These are phyloP conservation scores for Pachysandra terminalis DNA, from an alignment of 164 flowering plant species.

Conservation along the genomic window DNA sequence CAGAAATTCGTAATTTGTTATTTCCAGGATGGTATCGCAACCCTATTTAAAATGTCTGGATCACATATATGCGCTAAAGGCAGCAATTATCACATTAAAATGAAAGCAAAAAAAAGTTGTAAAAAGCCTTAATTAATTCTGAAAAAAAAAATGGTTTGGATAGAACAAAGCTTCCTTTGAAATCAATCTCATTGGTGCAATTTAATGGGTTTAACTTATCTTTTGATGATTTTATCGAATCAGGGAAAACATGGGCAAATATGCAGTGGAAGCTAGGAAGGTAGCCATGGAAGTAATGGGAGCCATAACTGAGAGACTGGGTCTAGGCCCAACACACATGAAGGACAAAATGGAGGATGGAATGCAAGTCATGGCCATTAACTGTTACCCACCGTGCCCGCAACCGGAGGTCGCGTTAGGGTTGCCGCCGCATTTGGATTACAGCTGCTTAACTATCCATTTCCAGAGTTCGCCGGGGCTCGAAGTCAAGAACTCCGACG, in stretches of 20 bases:
- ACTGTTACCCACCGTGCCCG: slow-evolving; percentile 57
- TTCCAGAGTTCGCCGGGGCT: slow-evolving; percentile 50
- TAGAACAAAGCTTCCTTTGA: no score
- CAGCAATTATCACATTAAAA: no score
- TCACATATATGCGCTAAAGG: no score
- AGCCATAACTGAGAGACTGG: slow-evolving; percentile 45
- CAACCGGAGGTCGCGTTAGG: slow-evolving; percentile 35
- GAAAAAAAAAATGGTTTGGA: no score
- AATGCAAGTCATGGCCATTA: slow-evolving; percentile 45
- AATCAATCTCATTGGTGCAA: no score
- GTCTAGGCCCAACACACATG: slow-evolving; percentile 30
- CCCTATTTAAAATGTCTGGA: no score
- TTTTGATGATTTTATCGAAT: neutral
- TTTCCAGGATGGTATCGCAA: no score
- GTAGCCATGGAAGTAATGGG: slow-evolving; percentile 30
- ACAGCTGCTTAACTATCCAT: slow-evolving; percentile 41
- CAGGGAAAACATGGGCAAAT: slow-evolving; percentile 55
- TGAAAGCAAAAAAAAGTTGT: no score
- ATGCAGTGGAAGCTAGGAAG: slow-evolving; percentile 26
- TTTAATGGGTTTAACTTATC: neutral
- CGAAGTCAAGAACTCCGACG: slow-evolving; percentile 26
- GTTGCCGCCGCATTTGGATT: slow-evolving; percentile 58
- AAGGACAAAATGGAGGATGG: slow-evolving; percentile 33
- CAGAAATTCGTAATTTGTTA: no score
- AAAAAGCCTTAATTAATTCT: no score